These are phyloP conservation scores for Phycomyces blakesleeanus DNA, from an alignment of 192 early-diverging fungal genomes.

Conservation along the genomic window DNA sequence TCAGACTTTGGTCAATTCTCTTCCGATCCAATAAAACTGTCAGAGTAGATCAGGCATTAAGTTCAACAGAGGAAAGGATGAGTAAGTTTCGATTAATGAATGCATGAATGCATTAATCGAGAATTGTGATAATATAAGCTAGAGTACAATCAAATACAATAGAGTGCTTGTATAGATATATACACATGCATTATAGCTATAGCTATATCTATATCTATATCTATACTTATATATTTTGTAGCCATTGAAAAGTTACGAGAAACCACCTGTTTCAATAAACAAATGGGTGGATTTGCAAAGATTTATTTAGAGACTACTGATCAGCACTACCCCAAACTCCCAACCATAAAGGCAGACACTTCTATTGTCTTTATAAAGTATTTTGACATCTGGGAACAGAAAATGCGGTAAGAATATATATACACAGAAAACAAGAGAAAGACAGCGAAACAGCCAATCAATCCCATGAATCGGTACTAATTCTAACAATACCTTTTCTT, in stretches of 20 bases:
- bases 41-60: slow-evolving; percentile 70
- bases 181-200: too few relatives aligned
- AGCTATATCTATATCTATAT: too few relatives aligned
- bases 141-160: too few relatives aligned
- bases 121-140: too few relatives aligned
- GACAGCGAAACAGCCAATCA: too few relatives aligned
- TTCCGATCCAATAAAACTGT: slow-evolving; percentile 85
- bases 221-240: too few relatives aligned
- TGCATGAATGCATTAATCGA: neutral
- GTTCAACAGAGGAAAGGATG: slow-evolving; percentile 37
- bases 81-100: slow-evolving; percentile 13
- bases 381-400: slow-evolving; percentile 63
- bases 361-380: slow-evolving; percentile 85
- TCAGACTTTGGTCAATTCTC: slow-evolving; percentile 84
- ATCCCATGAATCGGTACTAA: too few relatives aligned
- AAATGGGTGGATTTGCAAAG: slow-evolving; percentile 18
- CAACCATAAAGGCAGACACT: slow-evolving; percentile 13
- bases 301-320: slow-evolving; percentile 19
- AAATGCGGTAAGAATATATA: slow-evolving; percentile 50
- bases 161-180: too few relatives aligned
- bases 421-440: neutral
- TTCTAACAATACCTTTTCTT: too few relatives aligned
- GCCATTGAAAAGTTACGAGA: slow-evolving; percentile 32
- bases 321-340: neutral
- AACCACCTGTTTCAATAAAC: neutral